A percentile compares a stretch with the other conserved stretches of the same genome.
These are phyloP conservation scores for Candida namnaoensis DNA, from an alignment of 805 yeast species.

Conservation along the genomic window DNA sequence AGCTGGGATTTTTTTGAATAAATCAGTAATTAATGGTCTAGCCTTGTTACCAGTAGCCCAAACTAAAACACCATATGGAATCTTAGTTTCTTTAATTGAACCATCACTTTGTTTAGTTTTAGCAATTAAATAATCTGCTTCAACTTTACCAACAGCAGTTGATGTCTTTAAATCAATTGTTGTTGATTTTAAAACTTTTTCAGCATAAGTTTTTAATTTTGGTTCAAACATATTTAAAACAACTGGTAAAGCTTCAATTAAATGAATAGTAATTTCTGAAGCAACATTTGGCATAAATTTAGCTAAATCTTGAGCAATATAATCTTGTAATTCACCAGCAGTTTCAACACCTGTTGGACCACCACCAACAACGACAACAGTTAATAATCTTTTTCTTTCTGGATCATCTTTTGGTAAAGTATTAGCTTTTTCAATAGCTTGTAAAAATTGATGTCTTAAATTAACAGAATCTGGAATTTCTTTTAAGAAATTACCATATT, in stretches of 20 bases:
- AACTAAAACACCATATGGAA: constrained; percentile 88
- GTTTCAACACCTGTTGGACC: constrained; percentile 98
- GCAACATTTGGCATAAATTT: constrained; percentile 86
- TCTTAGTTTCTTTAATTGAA: constrained; percentile 37
- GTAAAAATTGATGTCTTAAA: constrained; percentile 76
- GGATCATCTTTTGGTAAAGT: constrained; percentile 69
- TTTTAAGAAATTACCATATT: constrained; percentile 80
- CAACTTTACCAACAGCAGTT: constrained; percentile 87
- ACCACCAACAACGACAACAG: constrained; percentile 91
- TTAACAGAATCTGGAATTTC: constrained; percentile 82
- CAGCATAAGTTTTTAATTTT: constrained; percentile 34
- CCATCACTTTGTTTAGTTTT: constrained; percentile 70
- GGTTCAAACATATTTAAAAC: constrained; percentile 52
- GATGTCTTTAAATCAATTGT: constrained; percentile 72
- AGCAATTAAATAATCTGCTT: constrained; percentile 61
- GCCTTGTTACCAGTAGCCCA: constrained; percentile 98
- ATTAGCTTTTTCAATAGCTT: constrained; percentile 83
- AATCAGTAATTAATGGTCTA: constrained; percentile 59
- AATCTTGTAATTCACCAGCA: constrained; percentile 94
- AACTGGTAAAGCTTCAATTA: constrained; percentile 87
- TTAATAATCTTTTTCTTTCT: constrained; percentile 79
- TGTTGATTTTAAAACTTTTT: constrained; percentile 30
- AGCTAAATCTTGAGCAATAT: constrained; percentile 81
- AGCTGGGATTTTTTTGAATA: constrained; percentile 64
- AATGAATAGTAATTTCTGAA: constrained; percentile 73